Base-by-base conservation (phyloP, 345 rosid genomes). In the Dovyalis caffra region DNA sequence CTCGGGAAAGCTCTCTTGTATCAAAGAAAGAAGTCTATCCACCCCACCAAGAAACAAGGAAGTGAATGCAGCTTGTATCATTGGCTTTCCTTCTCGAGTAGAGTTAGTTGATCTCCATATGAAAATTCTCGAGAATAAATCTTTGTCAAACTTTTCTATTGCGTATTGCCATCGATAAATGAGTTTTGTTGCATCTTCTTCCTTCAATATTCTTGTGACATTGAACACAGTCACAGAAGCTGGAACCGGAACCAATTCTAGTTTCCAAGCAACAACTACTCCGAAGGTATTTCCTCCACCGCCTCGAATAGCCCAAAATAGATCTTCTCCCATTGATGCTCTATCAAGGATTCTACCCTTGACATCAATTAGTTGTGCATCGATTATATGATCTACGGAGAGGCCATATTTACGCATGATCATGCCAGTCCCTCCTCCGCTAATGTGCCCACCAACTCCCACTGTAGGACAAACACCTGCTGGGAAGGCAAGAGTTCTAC, bases 391-490 rank as follows among this genome's bases (percentile, higher is more conserved):
- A 51, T 81, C 83, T 0, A 68, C 74, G 1, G 80, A 77, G 11
- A 77, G 26, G 26, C 83, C 83, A 21, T 51, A 76, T 26, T 73
- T 81, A 5, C 71, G 70, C 35, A 74, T 6, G 64, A 74, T 25
- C 63, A 34, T 34, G 16, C 77, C 77, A 20, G 34, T 65, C 21
- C 80, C 83, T 25, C 74, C 80, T 3, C 79, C 79, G 11, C 77
- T 68, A 20, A 80, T 45, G 56, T 80, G 83, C 20, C 83, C 83
- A 0, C 80, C 83, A 28, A 76, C 75, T 0, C 80, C 83, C 0
- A 73, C 47, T 1, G 70, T 73, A 2, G 77, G 72, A 23, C 78
- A 81, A 64, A 37, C 20, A 3, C 83, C 83, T 0, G 80, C 80
- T 0, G 83, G 75, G 40, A 81, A 69, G 40, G 69, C 80, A 8